phyloP scores from a whole-genome alignment of 495 filamentous ascomycete genomes.

The Arthonia radiata region DNA sequence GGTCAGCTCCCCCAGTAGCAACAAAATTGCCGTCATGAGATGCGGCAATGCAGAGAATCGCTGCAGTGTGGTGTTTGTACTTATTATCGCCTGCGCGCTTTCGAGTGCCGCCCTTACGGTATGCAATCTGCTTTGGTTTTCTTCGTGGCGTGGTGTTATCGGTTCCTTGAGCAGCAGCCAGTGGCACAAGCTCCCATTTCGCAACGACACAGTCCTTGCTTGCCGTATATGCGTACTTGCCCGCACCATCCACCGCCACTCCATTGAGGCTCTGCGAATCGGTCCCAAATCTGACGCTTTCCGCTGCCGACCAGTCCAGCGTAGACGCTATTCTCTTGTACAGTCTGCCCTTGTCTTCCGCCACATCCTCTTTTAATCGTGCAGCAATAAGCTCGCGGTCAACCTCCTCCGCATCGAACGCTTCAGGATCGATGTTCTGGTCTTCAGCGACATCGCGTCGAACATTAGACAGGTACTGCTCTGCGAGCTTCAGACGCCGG shows the following conservation, averaged over 20 bases:
- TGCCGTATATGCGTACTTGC: conserved; percentile 63
- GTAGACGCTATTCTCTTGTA: conserved; percentile 55
- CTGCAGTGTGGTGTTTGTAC: conserved; percentile 48
- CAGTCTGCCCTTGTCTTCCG: conserved; percentile 72
- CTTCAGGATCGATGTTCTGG: conserved; percentile 29
- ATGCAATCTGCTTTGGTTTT: conserved; percentile 45
- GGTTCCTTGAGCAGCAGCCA: conserved; percentile 12
- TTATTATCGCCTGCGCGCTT: conserved; percentile 32
- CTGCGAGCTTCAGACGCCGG: conserved; percentile 64
- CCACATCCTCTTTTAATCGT: conserved; percentile 73
- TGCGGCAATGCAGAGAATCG: conserved; percentile 61
- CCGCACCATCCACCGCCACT: conserved; percentile 52
- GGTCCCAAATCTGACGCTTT: conserved; percentile 44
- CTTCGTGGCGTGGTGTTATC: no score
- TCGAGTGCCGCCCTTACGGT: conserved; percentile 29
- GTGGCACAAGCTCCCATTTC: conserved; percentile 56
- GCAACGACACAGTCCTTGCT: conserved; percentile 61
- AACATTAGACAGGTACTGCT: conserved; percentile 81
- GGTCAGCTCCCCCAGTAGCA: conserved; percentile 68
- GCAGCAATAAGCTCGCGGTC: conserved; percentile 80
- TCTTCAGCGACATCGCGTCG: conserved; percentile 46
- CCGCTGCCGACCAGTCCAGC: conserved; percentile 34
- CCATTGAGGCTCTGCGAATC: conserved; percentile 55
- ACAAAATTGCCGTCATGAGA: conserved; percentile 75
- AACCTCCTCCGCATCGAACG: conserved; percentile 82